Conservation (phyloP, 257 asterid genomes). For the Paraleonurus japonicus region DNA sequence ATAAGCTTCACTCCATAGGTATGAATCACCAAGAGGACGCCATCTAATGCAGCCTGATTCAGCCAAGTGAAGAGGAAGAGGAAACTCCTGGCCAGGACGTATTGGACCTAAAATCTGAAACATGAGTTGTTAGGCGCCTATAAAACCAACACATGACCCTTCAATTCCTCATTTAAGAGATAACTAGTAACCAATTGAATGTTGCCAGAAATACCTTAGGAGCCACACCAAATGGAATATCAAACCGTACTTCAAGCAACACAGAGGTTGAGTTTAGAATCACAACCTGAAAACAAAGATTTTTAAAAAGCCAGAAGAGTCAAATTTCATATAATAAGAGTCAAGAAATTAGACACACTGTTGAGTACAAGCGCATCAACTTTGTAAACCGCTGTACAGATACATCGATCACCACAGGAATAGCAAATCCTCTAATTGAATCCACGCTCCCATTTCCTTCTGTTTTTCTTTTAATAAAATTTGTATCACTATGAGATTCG, state of each 20-base stretch:
- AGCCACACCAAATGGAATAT: conserved; percentile 91
- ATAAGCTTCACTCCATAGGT: conserved; percentile 94
- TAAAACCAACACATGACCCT: conserved; percentile 7
- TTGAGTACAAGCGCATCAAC: conserved; percentile 82
- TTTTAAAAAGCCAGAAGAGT: conserved; percentile 27
- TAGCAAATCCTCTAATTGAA: conserved; percentile 56
- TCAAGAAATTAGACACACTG: conserved; percentile 49
- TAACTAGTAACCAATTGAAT: conserved; percentile 10
- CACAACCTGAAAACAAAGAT: conserved; percentile 69
- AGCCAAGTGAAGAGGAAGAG: conserved; percentile 95
- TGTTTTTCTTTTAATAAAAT: conserved; percentile 36
- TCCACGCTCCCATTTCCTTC: conserved; percentile 44
- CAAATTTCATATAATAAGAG: conserved; percentile 10
- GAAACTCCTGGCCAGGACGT: conserved; percentile 93
- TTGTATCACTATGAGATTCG: conserved; percentile 39
- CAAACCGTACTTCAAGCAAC: conserved; percentile 87
- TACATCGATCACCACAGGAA: conserved; percentile 96
- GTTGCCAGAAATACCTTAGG: conserved; percentile 67
- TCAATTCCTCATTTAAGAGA: conserved; percentile 20
- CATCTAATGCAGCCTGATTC: conserved; percentile 89
- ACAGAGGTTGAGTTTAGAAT: conserved; percentile 75
- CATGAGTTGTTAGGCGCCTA: conserved; percentile 24
- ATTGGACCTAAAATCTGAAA: conserved; percentile 87
- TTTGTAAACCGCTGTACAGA: conserved; percentile 80
- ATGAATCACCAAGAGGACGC: conserved; percentile 88